Conservation (phyloP, 352 stramenopile species). For the Peronospora belbahrii region DNA sequence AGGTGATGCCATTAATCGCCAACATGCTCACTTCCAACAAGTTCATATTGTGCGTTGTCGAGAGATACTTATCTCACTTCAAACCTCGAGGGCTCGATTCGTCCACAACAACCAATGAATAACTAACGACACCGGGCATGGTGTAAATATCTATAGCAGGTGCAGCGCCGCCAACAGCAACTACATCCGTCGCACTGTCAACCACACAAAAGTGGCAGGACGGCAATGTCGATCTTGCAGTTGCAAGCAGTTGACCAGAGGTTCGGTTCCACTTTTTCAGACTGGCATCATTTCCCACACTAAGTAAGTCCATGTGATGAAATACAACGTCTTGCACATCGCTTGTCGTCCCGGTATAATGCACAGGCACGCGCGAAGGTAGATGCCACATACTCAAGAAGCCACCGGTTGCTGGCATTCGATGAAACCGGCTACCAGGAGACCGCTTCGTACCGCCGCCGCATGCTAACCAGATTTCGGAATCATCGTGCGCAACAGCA, state of each 20-base stretch:
- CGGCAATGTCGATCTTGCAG: slow-evolving; percentile 41
- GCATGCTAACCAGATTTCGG: slow-evolving; percentile 65
- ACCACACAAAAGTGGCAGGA: slow-evolving; percentile 68
- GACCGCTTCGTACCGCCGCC: slow-evolving; percentile 41
- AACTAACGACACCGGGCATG: slow-evolving; percentile 78
- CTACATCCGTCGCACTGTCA: slow-evolving; percentile 49
- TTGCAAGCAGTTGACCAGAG: slow-evolving; percentile 48
- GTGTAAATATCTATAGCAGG: slow-evolving; percentile 67
- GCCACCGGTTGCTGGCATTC: slow-evolving; percentile 17
- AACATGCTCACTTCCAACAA: slow-evolving; percentile 83
- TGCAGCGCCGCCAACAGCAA: slow-evolving; percentile 53
- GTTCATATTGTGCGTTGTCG: slow-evolving; percentile 43
- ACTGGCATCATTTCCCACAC: slow-evolving; percentile 55
- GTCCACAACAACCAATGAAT: slow-evolving; percentile 52
- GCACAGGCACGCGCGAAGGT: slow-evolving; percentile 59
- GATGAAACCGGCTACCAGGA: slow-evolving; percentile 13
- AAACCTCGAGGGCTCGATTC: slow-evolving; percentile 7
- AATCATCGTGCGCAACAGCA: slow-evolving; percentile 53
- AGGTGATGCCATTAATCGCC: slow-evolving; percentile 70
- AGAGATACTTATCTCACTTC: slow-evolving; percentile 6
- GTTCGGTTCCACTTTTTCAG: slow-evolving; percentile 74
- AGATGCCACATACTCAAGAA: slow-evolving; percentile 77
- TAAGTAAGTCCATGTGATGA: slow-evolving; percentile 64
- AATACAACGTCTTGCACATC: slow-evolving; percentile 67
- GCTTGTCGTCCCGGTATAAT: slow-evolving; percentile 48